Evolutionary conservation across 1,284 basidiomycete genomes (phyloP).

Genomic region (Cryptococcus depauperatus): DNA sequence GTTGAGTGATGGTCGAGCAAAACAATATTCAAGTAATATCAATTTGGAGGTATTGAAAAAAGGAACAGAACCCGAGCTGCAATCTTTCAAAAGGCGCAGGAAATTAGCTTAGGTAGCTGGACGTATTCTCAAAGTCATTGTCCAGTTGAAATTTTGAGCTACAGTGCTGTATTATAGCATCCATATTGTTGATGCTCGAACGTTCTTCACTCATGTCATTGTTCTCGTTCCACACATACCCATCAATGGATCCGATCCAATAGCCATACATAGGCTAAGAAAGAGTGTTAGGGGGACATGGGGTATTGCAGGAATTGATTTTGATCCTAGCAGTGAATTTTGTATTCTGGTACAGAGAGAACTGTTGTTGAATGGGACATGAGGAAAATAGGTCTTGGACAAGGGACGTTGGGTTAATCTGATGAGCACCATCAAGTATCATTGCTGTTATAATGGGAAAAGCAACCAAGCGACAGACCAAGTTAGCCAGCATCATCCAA

Average conservation of each 20-base stretch:
- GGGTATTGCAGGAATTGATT: conserved; percentile 41
- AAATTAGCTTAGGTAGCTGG: too few relatives aligned
- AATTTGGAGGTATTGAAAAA: too few relatives aligned
- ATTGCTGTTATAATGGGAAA: conserved; percentile 55
- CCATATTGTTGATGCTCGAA: conserved; percentile 44
- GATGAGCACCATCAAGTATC: too few relatives aligned
- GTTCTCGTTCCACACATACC: conserved; percentile 33
- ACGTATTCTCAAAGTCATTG: too few relatives aligned
- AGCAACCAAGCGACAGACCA: conserved; percentile 73
- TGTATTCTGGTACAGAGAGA: conserved; percentile 43
- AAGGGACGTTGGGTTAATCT: too few relatives aligned
- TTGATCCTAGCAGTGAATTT: conserved; percentile 43
- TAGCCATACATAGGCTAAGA: background rate
- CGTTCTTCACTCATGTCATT: conserved; percentile 40
- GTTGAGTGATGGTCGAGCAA: too few relatives aligned
- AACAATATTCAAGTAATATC: too few relatives aligned
- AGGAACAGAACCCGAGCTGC: too few relatives aligned
- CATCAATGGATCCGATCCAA: conserved; percentile 7
- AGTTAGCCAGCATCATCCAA: conserved; percentile 77
- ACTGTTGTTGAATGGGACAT: conserved; percentile 45
- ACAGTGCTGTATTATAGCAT: conserved; percentile 39
- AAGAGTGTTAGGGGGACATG: conserved; percentile 22
- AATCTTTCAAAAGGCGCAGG: too few relatives aligned
- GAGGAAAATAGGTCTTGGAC: conserved; percentile 28
- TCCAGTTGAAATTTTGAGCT: too few relatives aligned